Evolutionary conservation across 257 asterid genomes (phyloP).

Genomic region (Gentiana dahurica): DNA sequence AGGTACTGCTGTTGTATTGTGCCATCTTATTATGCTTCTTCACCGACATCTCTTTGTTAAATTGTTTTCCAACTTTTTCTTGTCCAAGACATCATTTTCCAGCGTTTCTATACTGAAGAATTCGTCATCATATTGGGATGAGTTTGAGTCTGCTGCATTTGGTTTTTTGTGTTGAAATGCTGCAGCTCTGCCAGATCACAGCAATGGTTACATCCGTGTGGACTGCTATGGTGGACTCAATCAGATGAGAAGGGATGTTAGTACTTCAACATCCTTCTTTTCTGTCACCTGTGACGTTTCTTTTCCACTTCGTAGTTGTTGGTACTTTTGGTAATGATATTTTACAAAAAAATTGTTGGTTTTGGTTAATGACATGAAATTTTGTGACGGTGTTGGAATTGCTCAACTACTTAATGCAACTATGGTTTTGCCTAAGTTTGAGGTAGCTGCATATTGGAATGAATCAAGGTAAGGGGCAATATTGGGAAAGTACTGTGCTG

Average conservation of each 20-base stretch:
- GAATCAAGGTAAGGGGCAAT: conserved; percentile 57
- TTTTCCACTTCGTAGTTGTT: background rate
- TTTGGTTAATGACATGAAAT: conserved; percentile 28
- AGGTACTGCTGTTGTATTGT: too few species aligned
- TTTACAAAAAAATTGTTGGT: background rate
- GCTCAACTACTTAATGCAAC: conserved; percentile 95
- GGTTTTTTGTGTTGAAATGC: conserved; percentile 94
- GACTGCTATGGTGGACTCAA: conserved; percentile 99
- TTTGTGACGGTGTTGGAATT: conserved; percentile 96
- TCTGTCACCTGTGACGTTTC: too few species aligned
- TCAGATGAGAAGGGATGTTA: conserved; percentile 99
- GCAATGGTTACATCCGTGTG: conserved; percentile 83
- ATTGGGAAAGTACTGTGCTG: too few species aligned
- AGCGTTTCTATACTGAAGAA: too few species aligned
- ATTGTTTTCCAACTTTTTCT: too few species aligned
- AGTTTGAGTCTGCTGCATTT: conserved; percentile 28
- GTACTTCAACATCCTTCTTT: conserved; percentile 16
- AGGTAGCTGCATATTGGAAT: conserved; percentile 97
- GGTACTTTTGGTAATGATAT: conserved; percentile 3
- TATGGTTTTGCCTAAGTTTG: conserved; percentile 88
- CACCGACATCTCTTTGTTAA: too few species aligned
- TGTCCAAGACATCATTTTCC: too few species aligned
- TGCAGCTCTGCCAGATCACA: conserved; percentile 84
- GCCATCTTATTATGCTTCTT: too few species aligned
- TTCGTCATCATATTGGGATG: too few species aligned